These are phyloP conservation scores for Podospora pseudocomata DNA, from an alignment of 495 filamentous ascomycete genomes.

Conservation along the genomic window DNA sequence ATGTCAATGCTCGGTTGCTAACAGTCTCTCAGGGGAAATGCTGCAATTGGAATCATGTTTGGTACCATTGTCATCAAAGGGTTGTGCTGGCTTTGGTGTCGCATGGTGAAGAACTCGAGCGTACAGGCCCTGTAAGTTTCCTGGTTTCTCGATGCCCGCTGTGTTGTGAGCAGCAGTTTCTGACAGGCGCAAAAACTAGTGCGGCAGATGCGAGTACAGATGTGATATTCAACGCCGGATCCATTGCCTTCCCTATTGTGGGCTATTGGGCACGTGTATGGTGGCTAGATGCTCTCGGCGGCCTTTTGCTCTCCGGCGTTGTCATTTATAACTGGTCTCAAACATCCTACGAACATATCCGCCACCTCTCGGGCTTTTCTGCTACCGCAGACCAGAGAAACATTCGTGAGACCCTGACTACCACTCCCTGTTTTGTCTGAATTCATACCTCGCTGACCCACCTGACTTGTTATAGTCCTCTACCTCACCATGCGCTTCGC, in stretches of 20 bases:
- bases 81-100: constrained; percentile 87
- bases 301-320: constrained; percentile 71
- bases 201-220: constrained; percentile 39
- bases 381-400: constrained; percentile 78
- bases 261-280: constrained; percentile 74
- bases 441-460: not conserved
- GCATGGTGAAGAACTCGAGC: constrained; percentile 79
- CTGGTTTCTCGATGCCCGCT: constrained; percentile 8
- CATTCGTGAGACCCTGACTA: constrained; percentile 42
- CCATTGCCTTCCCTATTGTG: constrained; percentile 80
- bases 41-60: constrained; percentile 78
- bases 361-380: constrained; percentile 76
- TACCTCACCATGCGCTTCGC: constrained; percentile 96
- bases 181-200: constrained; percentile 9
- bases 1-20: not conserved
- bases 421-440: not conserved
- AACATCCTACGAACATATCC: constrained; percentile 74
- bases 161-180: not conserved
- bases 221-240: constrained; percentile 89
- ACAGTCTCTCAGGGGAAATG: constrained; percentile 41
- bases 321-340: constrained; percentile 83
- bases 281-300: constrained; percentile 85
- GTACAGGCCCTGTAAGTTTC: constrained; percentile 72
- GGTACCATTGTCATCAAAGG: constrained; percentile 78
- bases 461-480: constrained; percentile 48